A percentile compares a stretch with the other conserved stretches of the same genome.
Conservation (phyloP, 805 yeast genomes). For the Candida ortonii region DNA sequence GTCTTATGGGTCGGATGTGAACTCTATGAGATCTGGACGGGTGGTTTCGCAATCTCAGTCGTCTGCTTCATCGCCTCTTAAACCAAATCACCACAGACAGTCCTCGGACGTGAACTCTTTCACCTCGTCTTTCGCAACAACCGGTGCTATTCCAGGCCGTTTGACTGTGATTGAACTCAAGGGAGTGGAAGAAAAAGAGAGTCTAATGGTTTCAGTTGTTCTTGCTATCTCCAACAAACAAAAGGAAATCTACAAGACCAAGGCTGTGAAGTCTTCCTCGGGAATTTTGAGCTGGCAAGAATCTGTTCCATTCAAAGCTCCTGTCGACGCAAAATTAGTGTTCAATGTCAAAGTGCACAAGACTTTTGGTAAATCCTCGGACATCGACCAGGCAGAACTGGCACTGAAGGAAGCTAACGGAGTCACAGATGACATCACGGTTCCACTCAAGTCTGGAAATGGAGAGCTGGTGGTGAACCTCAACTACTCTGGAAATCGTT, state of each 20-base stretch:
- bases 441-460: slow-evolving; percentile 39
- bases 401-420: slow-evolving; percentile 49
- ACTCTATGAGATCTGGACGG: slow-evolving; percentile 37
- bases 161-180: slow-evolving; percentile 43
- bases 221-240: slow-evolving; percentile 38
- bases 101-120: slow-evolving; percentile 36
- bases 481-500: slow-evolving; percentile 27
- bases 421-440: slow-evolving; percentile 39
- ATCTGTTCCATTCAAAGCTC: slow-evolving; percentile 62
- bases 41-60: slow-evolving; percentile 16
- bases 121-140: slow-evolving; percentile 35
- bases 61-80: slow-evolving; percentile 14
- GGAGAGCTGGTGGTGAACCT: slow-evolving; percentile 40
- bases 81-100: slow-evolving; percentile 15
- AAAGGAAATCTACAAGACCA: slow-evolving; percentile 65
- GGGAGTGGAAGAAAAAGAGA: slow-evolving; percentile 20
- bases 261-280: slow-evolving; percentile 46
- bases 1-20: slow-evolving; percentile 32
- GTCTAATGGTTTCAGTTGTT: slow-evolving; percentile 52
- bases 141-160: slow-evolving; percentile 49
- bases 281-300: slow-evolving; percentile 60
- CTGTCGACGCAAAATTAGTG: slow-evolving; percentile 55
- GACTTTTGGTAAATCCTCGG: slow-evolving; percentile 66
- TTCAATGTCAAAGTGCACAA: slow-evolving; percentile 67
- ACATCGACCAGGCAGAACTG: slow-evolving; percentile 58